These are phyloP conservation scores for Theileria orientalis DNA, from an alignment of 169 alveolate species.

Conservation along the genomic window DNA sequence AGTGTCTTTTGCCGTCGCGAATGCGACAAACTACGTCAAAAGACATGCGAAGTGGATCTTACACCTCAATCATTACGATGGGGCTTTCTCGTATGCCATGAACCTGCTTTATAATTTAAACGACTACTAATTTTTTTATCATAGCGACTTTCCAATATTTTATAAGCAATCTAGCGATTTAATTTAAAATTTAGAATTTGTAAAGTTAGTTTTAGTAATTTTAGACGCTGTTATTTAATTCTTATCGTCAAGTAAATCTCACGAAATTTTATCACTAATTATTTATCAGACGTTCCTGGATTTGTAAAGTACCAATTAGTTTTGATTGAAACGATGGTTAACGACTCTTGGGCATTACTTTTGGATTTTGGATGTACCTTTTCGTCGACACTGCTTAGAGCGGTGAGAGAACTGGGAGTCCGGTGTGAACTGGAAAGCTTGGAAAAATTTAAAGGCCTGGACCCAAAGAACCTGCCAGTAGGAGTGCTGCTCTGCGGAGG, in stretches of 20 bases:
- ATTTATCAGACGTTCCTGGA: no score
- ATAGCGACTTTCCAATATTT: no score
- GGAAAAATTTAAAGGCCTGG: slow-evolving; percentile 56
- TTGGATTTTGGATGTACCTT: slow-evolving; percentile 74
- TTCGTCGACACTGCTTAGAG: slow-evolving; percentile 66
- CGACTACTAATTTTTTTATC: neutral
- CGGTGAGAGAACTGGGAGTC: slow-evolving; percentile 64
- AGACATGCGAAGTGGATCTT: slow-evolving; percentile 52
- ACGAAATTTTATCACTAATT: no score
- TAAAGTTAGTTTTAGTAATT: no score
- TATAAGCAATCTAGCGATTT: no score
- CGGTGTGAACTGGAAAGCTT: slow-evolving; percentile 67
- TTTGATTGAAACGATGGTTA: no score
- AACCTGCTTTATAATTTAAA: slow-evolving; percentile 40
- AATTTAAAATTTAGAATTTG: no score
- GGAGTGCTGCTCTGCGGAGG: slow-evolving; percentile 78
- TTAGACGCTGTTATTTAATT: no score
- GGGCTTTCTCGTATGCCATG: slow-evolving; percentile 39
- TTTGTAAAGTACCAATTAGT: no score
- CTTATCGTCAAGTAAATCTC: no score
- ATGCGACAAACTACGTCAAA: slow-evolving; percentile 33
- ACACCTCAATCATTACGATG: slow-evolving; percentile 20
- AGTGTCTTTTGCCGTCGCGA: slow-evolving; percentile 54
- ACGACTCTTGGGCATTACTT: slow-evolving; percentile 40
- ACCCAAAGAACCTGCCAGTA: slow-evolving; percentile 44